Evolutionary conservation across 257 asterid species (phyloP).

Genomic region (Scutellaria galericulata): DNA sequence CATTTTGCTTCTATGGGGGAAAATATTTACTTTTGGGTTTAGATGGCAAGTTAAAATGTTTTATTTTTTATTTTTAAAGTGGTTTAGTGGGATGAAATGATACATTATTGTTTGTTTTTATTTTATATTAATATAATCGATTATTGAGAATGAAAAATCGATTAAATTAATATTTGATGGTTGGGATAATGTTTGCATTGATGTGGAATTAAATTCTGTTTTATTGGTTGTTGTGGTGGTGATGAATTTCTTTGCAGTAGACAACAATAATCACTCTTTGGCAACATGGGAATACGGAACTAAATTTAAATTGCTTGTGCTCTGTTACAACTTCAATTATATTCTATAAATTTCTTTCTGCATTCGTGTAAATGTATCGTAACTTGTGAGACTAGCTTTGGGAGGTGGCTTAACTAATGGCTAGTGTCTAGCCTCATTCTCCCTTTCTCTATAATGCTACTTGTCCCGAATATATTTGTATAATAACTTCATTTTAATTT

Average conservation of each 20-base stretch:
- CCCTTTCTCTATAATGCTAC: not conserved
- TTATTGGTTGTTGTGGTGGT: not conserved
- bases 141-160: not conserved
- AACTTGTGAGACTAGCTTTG: not conserved
- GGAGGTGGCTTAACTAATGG: conserved; percentile 23
- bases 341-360: not conserved
- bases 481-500: conserved; percentile 17
- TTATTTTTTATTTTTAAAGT: not conserved
- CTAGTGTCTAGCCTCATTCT: not conserved
- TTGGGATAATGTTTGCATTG: not conserved
- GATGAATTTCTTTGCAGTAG: not conserved
- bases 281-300: not conserved
- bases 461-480: conserved; percentile 8
- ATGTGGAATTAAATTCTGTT: not conserved
- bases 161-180: not conserved
- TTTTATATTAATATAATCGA: not conserved
- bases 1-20: not conserved
- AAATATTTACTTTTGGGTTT: too few species aligned
- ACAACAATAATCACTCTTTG: not conserved
- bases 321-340: not conserved
- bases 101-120: not conserved
- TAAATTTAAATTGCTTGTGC: conserved; percentile 14
- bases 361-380: not conserved
- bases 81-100: not conserved
- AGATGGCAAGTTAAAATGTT: too few species aligned